Percentiles rank a stretch among this genome's conserved stretches.
Evolutionary conservation across 1,284 basidiomycete species (phyloP).

Genomic region (Golubevia pallescens): DNA sequence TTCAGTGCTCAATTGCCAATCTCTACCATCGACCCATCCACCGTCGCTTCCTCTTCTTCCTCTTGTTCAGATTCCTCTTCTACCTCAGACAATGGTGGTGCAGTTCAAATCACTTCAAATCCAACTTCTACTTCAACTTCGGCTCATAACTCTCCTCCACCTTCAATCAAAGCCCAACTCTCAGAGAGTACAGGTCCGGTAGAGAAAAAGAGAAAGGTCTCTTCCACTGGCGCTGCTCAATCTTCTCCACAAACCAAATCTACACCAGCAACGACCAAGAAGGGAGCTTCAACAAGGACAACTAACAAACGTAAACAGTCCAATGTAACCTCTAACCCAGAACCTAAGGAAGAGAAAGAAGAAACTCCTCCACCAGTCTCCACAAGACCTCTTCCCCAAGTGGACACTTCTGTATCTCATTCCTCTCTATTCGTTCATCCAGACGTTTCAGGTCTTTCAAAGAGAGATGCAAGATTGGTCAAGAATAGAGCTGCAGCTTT

Average conservation of each 20-base stretch:
- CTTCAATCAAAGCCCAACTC: no score
- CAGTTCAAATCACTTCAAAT: background rate
- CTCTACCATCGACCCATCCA: background rate
- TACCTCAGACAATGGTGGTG: background rate
- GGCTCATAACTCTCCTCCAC: no score
- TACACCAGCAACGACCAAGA: no score
- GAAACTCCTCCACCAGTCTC: background rate
- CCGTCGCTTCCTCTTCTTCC: background rate
- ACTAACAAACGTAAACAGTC: background rate
- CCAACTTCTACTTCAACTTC: no score
- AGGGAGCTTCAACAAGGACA: no score
- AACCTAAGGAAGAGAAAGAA: background rate
- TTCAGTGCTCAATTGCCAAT: background rate
- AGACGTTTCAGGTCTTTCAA: slow-evolving; percentile 83
- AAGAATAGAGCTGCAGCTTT: slow-evolving; percentile 91
- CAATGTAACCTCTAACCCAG: background rate
- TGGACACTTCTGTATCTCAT: slow-evolving; percentile 1
- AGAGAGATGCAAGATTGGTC: slow-evolving; percentile 85
- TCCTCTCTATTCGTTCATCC: slow-evolving; percentile 73
- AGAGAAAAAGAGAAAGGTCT: no score
- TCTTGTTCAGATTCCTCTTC: background rate
- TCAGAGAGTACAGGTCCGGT: no score
- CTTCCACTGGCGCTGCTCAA: no score
- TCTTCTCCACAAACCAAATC: no score
- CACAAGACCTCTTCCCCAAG: background rate